Base-by-base conservation (phyloP, 768 basidiomycete species). In the Tricholoma furcatifolium region DNA sequence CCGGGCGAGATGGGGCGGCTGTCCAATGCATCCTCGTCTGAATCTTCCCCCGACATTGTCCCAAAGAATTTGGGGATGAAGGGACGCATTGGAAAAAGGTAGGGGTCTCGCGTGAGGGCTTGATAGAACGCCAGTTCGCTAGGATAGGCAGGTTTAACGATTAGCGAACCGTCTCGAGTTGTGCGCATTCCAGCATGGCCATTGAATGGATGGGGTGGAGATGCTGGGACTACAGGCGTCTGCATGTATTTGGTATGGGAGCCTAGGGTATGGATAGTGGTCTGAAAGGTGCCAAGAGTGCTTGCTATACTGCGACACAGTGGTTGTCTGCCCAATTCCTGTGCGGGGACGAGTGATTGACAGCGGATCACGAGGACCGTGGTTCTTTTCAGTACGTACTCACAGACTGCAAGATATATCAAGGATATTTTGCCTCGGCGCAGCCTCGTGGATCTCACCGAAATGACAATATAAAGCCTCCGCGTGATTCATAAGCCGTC, bases 61-160 rank as follows among this genome's bases (percentile, higher is more conserved):
- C 95, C 95, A 39, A 84, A 75, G 68, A 91, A 96, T 35, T 70
- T 76, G 12, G 93, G 90, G 6, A 88, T 77, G 65, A 81, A 91
- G 2, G 70, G 75, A 38, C 70, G 73, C 39, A 91, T 72, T 1
- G 65, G 62, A 15, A 70, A 72, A 53, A 83, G 68, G 2, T 57
- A 58, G 4, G 69, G 60, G 55, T 77, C 71, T 6, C 70, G 64
- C 2, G 70, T 68, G 41, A 85, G 65, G 32, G 65, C 58, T 49
- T 83, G 77, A 67, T 94, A 94, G 66, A 93, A 93, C n/a, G 71
- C 71, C 27, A 82, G 72, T 62, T 94, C 92, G 43, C 69, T 67
- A 0, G 76, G 76, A 5, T 83, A 70, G 12, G 84, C 80, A 5
- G 85, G 82, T 67, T 94, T 94, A 71, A 93, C 83, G 45, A 94